These are phyloP conservation scores for Bacterosira constricta DNA, from an alignment of 108 stramenopile species.

Conservation along the genomic window DNA sequence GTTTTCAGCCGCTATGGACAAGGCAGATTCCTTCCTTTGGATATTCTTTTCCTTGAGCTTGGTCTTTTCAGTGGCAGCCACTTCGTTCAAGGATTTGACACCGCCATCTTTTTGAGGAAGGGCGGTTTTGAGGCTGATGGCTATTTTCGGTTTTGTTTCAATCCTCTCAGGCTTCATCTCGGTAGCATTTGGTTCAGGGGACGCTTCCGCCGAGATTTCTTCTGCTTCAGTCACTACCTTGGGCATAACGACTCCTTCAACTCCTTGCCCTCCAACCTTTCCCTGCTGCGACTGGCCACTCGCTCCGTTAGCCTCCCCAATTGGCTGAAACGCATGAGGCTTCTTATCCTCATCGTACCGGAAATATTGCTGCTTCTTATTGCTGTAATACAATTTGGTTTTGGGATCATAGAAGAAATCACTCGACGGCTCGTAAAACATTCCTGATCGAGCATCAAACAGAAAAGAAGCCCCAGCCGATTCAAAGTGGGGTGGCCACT, in stretches of 20 bases:
- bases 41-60: slow-evolving; percentile 37
- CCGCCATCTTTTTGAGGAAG: slow-evolving; percentile 6
- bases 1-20: slow-evolving; percentile 8
- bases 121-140: slow-evolving; percentile 48
- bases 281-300: no score
- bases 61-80: slow-evolving; percentile 31
- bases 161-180: slow-evolving; percentile 21
- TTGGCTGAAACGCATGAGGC: slow-evolving; percentile 24
- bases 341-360: slow-evolving; percentile 41
- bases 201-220: neutral
- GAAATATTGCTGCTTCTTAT: slow-evolving; percentile 64
- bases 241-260: neutral
- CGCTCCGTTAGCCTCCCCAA: slow-evolving; percentile 6
- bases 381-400: slow-evolving; percentile 78
- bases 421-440: slow-evolving; percentile 78
- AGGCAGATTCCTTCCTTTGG: slow-evolving; percentile 16
- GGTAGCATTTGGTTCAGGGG: neutral
- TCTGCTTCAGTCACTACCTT: neutral
- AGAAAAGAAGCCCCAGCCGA: slow-evolving; percentile 64
- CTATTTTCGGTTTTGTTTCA: slow-evolving; percentile 40
- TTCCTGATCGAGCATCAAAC: slow-evolving; percentile 76
- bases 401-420: slow-evolving; percentile 89
- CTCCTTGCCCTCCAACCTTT: no score
- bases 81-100: slow-evolving; percentile 5
- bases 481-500: slow-evolving; percentile 85